Evolutionary conservation across 23 red algal species (phyloP), one percentile per base, ranked within the genome.

Genomic region (Gracilaria gracilis): DNA sequence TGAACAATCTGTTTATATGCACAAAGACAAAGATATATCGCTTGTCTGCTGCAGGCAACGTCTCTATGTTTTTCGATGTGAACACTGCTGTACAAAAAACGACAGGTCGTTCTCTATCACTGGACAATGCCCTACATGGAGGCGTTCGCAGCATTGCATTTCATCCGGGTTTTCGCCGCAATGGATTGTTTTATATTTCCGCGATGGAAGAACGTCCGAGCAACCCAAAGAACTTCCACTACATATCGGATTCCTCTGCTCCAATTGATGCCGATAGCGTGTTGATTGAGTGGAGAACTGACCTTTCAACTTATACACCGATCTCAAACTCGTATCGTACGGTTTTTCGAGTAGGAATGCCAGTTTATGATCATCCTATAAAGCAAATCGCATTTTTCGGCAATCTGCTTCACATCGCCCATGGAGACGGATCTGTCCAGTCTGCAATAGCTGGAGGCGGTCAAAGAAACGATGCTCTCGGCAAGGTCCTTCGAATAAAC

Each of bases 131-230:
- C 14, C 36, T 80, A 0, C 87, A 90, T 32, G 87, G 74, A 23
- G 87, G 87, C 27, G 71, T 90, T 31, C 73, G 87, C 21, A 76
- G 65, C 62, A 61, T 90, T 59, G 87, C 87, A 8, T 90, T 90
- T 58, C 87, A 90, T 50, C 87, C 87, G 5, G 49, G 35, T 36
- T 90, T 70, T 75, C 14, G 37, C 0, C 2, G 25, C 2, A 87
- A 87, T 75, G 37, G 58, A 9, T 58, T 90, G 51, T 80, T 90
- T 40, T 90, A 90, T 72, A 67, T 90, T 16, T 90, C 87, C 9
- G 87, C 75, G 28, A 90, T 90, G 87, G 87, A 90, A 57, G 76
- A 90, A n/a, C 87, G 87, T 6, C 87, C 87, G 9, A 38, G 36
- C 54, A 67, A 67, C 6, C 87, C 87, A 17, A 25, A 40, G 20